These are phyloP conservation scores for Flaveria linearis DNA, from an alignment of 129 eudicot species.

Conservation along the genomic window DNA sequence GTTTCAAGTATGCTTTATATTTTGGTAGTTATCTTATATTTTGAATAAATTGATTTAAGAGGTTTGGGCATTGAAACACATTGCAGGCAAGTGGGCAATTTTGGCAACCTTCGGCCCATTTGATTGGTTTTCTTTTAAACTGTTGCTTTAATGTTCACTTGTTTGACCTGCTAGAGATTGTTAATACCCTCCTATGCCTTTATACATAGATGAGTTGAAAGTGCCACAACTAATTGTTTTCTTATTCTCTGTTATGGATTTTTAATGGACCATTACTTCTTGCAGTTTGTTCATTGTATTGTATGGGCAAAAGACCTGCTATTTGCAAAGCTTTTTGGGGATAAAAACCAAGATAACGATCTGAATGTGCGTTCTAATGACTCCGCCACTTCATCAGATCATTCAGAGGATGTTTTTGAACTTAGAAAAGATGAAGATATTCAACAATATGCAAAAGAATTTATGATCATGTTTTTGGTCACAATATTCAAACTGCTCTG, in stretches of 20 bases:
- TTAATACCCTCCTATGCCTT: neutral
- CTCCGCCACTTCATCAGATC: conserved; percentile 63
- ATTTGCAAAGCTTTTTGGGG: conserved; percentile 91
- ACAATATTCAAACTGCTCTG: conserved; percentile 84
- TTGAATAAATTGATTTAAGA: neutral
- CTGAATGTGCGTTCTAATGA: conserved; percentile 80
- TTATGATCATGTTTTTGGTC: conserved; percentile 92
- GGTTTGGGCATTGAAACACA: neutral
- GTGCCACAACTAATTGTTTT: neutral
- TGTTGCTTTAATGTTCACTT: neutral
- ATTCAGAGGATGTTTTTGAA: conserved; percentile 78
- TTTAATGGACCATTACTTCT: neutral
- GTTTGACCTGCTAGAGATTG: neutral
- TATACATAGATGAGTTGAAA: neutral
- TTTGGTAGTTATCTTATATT: neutral
- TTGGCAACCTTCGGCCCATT: neutral
- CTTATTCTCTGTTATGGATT: neutral
- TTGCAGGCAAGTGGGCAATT: too few species aligned
- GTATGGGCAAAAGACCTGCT: conserved; percentile 99
- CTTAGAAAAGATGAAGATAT: conserved; percentile 64
- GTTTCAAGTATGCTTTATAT: neutral
- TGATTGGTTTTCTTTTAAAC: neutral
- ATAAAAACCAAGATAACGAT: conserved; percentile 90
- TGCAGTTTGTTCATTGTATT: conserved; percentile 95
- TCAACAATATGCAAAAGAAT: conserved; percentile 68